Evolutionary conservation across 257 asterid species (phyloP).

Genomic region (Nicotiana benthamiana): DNA sequence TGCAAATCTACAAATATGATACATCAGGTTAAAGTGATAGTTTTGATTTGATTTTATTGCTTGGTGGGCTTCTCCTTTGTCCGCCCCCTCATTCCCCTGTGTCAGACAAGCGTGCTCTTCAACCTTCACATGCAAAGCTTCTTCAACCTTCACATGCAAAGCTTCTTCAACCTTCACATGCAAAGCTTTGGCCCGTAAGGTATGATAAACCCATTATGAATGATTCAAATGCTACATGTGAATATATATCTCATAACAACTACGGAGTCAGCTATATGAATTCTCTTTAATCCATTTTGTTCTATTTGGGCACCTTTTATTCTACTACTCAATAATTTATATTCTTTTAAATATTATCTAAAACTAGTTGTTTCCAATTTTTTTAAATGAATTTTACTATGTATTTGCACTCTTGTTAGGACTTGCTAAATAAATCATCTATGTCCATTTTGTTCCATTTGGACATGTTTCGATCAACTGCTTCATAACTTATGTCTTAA

Average conservation of each 20-base stretch:
- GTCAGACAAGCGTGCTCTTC: conserved; percentile 55
- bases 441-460: too few relatives aligned
- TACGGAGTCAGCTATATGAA: too few relatives aligned
- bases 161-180: conserved; percentile 8
- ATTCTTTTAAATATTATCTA: too few relatives aligned
- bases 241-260: conserved; percentile 1
- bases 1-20: conserved; percentile 24
- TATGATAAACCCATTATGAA: too few relatives aligned
- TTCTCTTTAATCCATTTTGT: neutral
- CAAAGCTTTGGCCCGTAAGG: too few relatives aligned
- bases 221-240: conserved; percentile 34
- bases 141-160: conserved; percentile 10
- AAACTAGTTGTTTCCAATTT: too few relatives aligned
- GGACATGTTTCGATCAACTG: too few relatives aligned
- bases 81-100: conserved; percentile 42
- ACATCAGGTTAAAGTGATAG: conserved; percentile 48
- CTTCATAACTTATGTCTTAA: too few relatives aligned
- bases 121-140: neutral
- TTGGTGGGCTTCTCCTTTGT: conserved; percentile 46
- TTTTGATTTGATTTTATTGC: conserved; percentile 59
- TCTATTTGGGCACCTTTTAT: neutral
- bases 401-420: too few relatives aligned
- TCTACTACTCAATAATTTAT: neutral
- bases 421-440: too few relatives aligned
- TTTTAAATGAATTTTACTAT: too few relatives aligned